These are phyloP conservation scores for Amylostereum areolatum DNA, from an alignment of 1,284 basidiomycete genomes.

Conservation along the genomic window DNA sequence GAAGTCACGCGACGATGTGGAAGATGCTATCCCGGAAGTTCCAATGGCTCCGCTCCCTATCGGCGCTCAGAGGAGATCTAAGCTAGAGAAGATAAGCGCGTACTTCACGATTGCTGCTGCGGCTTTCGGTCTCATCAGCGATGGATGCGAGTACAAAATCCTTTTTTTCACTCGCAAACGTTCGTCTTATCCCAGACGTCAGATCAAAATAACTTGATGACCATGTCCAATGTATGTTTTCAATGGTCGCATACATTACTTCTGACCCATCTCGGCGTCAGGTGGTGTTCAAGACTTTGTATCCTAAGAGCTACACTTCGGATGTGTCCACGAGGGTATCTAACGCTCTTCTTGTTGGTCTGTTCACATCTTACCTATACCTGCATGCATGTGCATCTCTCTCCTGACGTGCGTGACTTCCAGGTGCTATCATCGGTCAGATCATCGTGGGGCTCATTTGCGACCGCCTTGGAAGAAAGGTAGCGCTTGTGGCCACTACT, in stretches of 20 bases:
- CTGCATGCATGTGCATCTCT: neutral
- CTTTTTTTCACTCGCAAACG: neutral
- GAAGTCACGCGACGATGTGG: neutral
- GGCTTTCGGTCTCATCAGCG: conserved; percentile 63
- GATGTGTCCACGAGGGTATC: conserved; percentile 64
- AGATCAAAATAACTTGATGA: conserved; percentile 71
- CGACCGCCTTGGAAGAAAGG: conserved; percentile 69
- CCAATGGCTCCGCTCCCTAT: neutral
- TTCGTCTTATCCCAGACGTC: conserved; percentile 1
- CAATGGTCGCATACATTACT: neutral
- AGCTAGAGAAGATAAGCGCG: conserved; percentile 40
- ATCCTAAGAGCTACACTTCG: conserved; percentile 54
- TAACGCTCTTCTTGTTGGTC: conserved; percentile 69
- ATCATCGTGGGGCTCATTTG: conserved; percentile 62
- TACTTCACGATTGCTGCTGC: conserved; percentile 60
- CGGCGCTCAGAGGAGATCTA: conserved; percentile 13
- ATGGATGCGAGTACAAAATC: conserved; percentile 47
- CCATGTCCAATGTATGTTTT: conserved; percentile 49
- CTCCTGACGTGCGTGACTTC: conserved; percentile 1
- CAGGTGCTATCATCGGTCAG: conserved; percentile 65
- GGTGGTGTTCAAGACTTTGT: conserved; percentile 59
- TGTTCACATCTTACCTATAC: conserved; percentile 11
- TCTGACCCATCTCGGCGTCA: conserved; percentile 18
- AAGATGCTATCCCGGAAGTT: neutral
- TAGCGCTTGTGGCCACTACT: conserved; percentile 67